Evolutionary conservation across 345 rosid species (phyloP), one percentile per base, ranked within the genome.

Genomic region (Noccaea bulbosa): DNA sequence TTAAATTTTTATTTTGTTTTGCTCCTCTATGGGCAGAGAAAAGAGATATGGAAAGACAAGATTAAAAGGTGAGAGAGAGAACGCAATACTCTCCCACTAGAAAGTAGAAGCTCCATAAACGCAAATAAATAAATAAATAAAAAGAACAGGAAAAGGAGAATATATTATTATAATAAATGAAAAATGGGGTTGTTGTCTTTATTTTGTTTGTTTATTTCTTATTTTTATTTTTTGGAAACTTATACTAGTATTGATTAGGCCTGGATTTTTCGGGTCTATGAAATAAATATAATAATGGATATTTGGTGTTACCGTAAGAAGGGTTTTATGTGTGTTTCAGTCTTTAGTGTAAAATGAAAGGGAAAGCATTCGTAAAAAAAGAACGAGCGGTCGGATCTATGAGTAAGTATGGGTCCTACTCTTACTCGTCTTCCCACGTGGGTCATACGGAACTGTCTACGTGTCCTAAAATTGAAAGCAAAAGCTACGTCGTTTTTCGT

Each of bases 41-140:
- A 27, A 27, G 69, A 58, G 48, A 27, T 11, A 66, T 30, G 40
- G 64, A n/a, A n/a, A 65, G 72, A 58, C 45, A 39, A 39, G 77
- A 58, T 66, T 4, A 67, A 62, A 62, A 62, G 70, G 69, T 24
- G 35, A 68, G 74, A 61, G 74, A 61, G 70, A 62, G 65, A 61
- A 52, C 69, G 73, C 68, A 51, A 67, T 41, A 44, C 67, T 39
- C 62, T 58, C 66, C 67, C 62, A 74, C 68, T 74, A 44, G 43
- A 49, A 46, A 38, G 62, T 74, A 44, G 43, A 49, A 46, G 39
- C 48, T 63, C 48, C 49, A 50, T 51, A 17, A 51, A 62, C 45
- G 41, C 22, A 32, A 8, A 43, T 5, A 22, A 24, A 14, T 22
- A 68, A 27, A 46, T 37, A 39, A 11, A 33, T 4, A 30, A 58